A percentile compares a stretch with the other conserved stretches of the same genome.
Conservation (phyloP, 1,284 basidiomycete species). For the Fomitopsis palustris region DNA sequence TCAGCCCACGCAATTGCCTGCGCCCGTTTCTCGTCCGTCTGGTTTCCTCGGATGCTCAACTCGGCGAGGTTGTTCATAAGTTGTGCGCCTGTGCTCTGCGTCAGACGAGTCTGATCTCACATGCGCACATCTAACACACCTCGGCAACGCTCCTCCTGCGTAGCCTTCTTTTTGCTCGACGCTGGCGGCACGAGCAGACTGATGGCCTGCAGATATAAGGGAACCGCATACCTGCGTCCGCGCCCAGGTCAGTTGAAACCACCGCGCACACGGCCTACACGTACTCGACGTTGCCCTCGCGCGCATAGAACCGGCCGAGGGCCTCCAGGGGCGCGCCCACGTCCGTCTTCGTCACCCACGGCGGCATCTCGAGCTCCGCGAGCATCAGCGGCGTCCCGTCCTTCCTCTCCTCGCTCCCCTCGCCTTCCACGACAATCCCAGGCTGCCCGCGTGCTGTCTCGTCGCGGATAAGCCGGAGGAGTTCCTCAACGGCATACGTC, state of each 20-base stretch:
- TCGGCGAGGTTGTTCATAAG: slow-evolving; percentile 69
- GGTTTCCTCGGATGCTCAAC: slow-evolving; percentile 46
- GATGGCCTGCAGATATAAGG: slow-evolving; percentile 63
- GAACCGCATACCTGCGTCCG: slow-evolving; percentile 60
- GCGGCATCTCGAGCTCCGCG: slow-evolving; percentile 54
- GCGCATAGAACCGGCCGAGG: slow-evolving; percentile 61
- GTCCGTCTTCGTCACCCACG: slow-evolving; percentile 60
- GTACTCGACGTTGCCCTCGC: slow-evolving; percentile 57
- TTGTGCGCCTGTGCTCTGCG: slow-evolving; percentile 51
- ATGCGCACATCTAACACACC: slow-evolving; percentile 35
- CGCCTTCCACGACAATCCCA: slow-evolving; percentile 10
- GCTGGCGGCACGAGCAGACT: slow-evolving; percentile 59
- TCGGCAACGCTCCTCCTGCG: slow-evolving; percentile 54
- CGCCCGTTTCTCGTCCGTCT: slow-evolving; percentile 41
- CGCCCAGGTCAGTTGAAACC: neutral
- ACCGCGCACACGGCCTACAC: slow-evolving; percentile 21
- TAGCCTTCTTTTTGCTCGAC: slow-evolving; percentile 29
- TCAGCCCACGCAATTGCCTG: slow-evolving; percentile 63
- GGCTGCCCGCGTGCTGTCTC: slow-evolving; percentile 3
- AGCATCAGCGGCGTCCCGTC: slow-evolving; percentile 30
- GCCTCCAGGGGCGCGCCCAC: slow-evolving; percentile 69
- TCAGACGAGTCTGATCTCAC: neutral
- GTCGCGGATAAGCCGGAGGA: slow-evolving; percentile 33
- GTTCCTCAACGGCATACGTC: slow-evolving; percentile 59
- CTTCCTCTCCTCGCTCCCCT: slow-evolving; percentile 10